Evolutionary conservation across 2,329 filamentous ascomycete genomes (phyloP), one percentile per base, ranked within the genome.

Genomic region (Annulohypoxylon truncatum): DNA sequence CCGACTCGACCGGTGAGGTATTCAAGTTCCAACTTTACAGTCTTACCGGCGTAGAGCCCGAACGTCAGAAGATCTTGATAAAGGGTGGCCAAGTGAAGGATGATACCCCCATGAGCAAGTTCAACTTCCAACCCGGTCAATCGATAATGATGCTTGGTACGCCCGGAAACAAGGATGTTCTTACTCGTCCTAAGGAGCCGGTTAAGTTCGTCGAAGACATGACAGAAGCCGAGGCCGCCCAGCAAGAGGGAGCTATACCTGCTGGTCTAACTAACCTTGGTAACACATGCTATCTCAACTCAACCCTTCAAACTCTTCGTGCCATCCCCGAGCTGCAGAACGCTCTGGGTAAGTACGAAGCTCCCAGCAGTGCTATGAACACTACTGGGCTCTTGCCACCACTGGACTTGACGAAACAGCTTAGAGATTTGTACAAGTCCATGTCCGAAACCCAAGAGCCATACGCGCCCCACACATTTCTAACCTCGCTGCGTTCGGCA

Each of bases 221-320:
- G 95, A 96, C 93, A 24, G 94, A 97, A 77, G 94, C 94, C 28
- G 95, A 98, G 79, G 88, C 90, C 55, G 95, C 96, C 20, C 89
- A 90, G 78, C 88, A 91, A 77, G 91, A 90, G 64, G 94, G 93
- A 63, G 94, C 94, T 50, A 95, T 87, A 47, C 96, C 96, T 1
- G 92, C 94, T 61, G 96, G 96, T 48, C 83, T 99, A 67, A 87
- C 92, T 77, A 99, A 99, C 76, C 83, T 97, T 66, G 96, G 96
- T 73, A 99, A 99, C 80, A 99, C 96, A 3, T 99, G 96, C 83
- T 99, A 99, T 78, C 89, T 98, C 75, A 99, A 99, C 84, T 96
- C 96, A 52, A 97, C 95, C 0, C 85, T 99, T n/a, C 96, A 99
- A 79, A 91, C 93, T 3, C 83, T 99, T 71, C 90, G 92, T 67